These are phyloP conservation scores for Cadophora sp. DNA, from an alignment of 2,329 filamentous ascomycete species.

Conservation along the genomic window DNA sequence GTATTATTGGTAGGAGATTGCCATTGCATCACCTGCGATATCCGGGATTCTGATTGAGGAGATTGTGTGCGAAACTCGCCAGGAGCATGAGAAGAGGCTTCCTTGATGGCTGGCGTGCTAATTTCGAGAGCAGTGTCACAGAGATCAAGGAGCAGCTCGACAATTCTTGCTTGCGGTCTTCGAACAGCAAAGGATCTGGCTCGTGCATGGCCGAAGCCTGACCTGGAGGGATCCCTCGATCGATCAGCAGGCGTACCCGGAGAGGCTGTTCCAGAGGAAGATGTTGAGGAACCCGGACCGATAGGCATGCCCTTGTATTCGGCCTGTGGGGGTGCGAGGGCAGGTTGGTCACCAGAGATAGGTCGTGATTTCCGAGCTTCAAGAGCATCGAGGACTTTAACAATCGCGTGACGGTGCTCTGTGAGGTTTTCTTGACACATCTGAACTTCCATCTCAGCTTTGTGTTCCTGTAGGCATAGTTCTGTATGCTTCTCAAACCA, in stretches of 20 bases:
- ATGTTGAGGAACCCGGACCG: conserved; percentile 71
- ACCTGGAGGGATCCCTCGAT: conserved; percentile 70
- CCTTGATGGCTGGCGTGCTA: conserved; percentile 91
- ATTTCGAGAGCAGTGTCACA: conserved; percentile 97
- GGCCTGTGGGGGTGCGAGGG: conserved; percentile 59
- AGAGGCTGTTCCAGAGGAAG: conserved; percentile 74
- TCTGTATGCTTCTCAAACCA: conserved; percentile 99
- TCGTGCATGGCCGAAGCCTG: conserved; percentile 77
- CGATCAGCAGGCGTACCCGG: conserved; percentile 74
- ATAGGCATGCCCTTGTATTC: conserved; percentile 92
- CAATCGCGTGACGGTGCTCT: conserved; percentile 92
- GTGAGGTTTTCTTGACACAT: conserved; percentile 90
- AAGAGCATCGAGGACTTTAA: conserved; percentile 91
- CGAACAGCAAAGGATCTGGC: conserved; percentile 90
- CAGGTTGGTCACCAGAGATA: conserved; percentile 57
- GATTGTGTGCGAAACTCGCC: conserved; percentile 92
- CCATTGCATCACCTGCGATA: conserved; percentile 95
- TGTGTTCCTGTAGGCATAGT: conserved; percentile 92
- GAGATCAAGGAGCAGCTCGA: conserved; percentile 91
- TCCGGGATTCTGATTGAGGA: conserved; percentile 92
- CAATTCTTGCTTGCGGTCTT: conserved; percentile 87
- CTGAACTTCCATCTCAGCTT: conserved; percentile 97
- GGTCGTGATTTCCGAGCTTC: conserved; percentile 78
- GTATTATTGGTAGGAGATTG: conserved; percentile 92
- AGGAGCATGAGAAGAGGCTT: conserved; percentile 68